These are phyloP conservation scores for Ocimum tenuiflorum DNA, from an alignment of 257 asterid species.

Conservation along the genomic window DNA sequence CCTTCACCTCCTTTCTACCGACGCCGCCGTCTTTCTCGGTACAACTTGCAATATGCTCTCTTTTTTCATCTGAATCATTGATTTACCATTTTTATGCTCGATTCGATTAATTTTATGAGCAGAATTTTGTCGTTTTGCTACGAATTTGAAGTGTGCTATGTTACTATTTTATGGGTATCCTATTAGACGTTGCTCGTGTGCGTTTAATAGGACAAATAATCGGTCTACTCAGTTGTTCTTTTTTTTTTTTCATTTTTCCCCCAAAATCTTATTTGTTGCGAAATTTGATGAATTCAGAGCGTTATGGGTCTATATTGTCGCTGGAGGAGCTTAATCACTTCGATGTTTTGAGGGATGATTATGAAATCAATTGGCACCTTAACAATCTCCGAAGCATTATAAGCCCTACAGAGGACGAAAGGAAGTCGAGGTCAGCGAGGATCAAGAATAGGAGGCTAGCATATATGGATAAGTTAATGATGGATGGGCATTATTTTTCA, in stretches of 20 bases:
- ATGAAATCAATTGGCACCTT: conserved; percentile 89
- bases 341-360: conserved; percentile 59
- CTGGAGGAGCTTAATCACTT: conserved; percentile 65
- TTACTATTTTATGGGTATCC: background rate
- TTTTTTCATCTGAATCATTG: no score
- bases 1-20: conserved; percentile 64
- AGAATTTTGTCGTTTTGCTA: background rate
- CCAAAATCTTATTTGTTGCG: background rate
- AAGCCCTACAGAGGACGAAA: conserved; percentile 64
- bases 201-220: background rate
- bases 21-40: conserved; percentile 86
- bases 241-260: background rate
- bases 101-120: background rate
- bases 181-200: no score
- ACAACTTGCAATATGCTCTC: background rate
- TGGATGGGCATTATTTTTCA: conserved; percentile 67
- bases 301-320: conserved; percentile 66
- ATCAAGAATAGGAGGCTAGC: conserved; percentile 86
- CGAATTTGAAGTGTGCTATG: background rate
- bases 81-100: background rate
- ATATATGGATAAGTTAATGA: conserved; percentile 60
- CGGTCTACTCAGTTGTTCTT: background rate
- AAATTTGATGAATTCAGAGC: conserved; percentile 40
- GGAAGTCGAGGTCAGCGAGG: conserved; percentile 53
- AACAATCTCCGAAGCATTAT: conserved; percentile 54